Base-by-base conservation (phyloP, 176 grass and related monocot species). In the Bromus sterilis region DNA sequence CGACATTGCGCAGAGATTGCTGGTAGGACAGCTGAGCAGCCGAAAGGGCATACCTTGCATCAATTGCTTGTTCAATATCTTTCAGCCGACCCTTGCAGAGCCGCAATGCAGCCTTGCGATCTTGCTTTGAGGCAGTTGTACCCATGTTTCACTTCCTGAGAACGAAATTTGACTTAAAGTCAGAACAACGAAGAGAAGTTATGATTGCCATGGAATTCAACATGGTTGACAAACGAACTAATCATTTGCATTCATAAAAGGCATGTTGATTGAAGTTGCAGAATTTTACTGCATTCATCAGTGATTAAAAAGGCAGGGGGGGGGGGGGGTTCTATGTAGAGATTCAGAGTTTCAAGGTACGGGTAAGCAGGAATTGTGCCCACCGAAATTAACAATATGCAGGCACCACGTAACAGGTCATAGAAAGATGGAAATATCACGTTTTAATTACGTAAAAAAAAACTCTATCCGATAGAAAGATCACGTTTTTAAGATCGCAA, bases 71-170 rank as follows among this genome's bases (percentile, higher is more conserved):
- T 53, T 86, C 59, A 35, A 89, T 42, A 24, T 49, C 74, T 26
- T 33, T 74, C 83, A 92, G 80, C 20, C 86, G 83, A 63, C 69
- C 67, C 70, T 92, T 92, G 90, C 90, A 92, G 9, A 89, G 60
- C 16, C 49, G 15, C 44, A 92, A 74, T 37, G 83, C 67, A 18
- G 82, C 43, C 37, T 55, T 62, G 6, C 46, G 71, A 14, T 88
- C 86, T 31, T 85, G 71, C 71, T 91, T 91, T 9, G 89, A 88
- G 82, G 9, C 26, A 40, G 82, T 86, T 55, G 60, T 66, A 57
- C 89, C 86, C 89, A 91, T 91, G 79, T 18, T 30, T 67, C 56
- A 55, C 44, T 80, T 85, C 56, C 60, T 66, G 71, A 21, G 16
- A 84, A 66, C 28, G 33, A 28, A 63, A 79, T 24, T 21, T 9